These are phyloP conservation scores for Acorus calamus DNA, from an alignment of 106 monocot genomes.

Conservation along the genomic window DNA sequence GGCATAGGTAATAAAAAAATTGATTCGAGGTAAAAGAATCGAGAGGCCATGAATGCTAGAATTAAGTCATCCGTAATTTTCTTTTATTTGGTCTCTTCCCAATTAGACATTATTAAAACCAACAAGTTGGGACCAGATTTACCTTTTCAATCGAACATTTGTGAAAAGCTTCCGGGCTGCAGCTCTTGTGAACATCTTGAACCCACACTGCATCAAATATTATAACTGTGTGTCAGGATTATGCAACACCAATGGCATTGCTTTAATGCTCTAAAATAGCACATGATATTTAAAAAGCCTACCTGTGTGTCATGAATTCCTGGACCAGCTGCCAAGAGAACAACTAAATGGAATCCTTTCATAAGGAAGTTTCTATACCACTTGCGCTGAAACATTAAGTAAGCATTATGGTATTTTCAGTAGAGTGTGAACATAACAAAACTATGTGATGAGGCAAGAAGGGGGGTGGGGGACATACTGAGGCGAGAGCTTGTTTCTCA, in stretches of 20 bases:
- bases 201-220: conserved; percentile 68
- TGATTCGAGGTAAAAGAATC: too few relatives aligned
- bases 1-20: too few relatives aligned
- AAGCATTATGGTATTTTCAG: background rate
- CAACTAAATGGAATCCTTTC: conserved; percentile 98
- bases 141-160: conserved; percentile 91
- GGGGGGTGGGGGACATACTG: conserved; percentile 31
- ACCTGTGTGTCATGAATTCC: conserved; percentile 99
- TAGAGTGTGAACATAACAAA: background rate
- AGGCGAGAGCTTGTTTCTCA: conserved; percentile 92
- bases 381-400: conserved; percentile 61
- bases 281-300: background rate
- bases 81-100: too few relatives aligned
- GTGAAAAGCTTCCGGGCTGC: conserved; percentile 88
- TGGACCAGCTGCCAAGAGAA: conserved; percentile 81
- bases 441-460: background rate
- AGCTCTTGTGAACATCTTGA: conserved; percentile 96
- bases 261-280: too few relatives aligned
- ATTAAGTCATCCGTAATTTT: too few relatives aligned
- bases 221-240: background rate
- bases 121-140: background rate
- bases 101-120: too few relatives aligned
- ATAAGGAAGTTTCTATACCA: conserved; percentile 96
- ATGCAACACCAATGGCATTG: background rate
- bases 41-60: too few relatives aligned